Evolutionary conservation across 306 rosid genomes (phyloP).

Genomic region (Gastrolobium bilobum): DNA sequence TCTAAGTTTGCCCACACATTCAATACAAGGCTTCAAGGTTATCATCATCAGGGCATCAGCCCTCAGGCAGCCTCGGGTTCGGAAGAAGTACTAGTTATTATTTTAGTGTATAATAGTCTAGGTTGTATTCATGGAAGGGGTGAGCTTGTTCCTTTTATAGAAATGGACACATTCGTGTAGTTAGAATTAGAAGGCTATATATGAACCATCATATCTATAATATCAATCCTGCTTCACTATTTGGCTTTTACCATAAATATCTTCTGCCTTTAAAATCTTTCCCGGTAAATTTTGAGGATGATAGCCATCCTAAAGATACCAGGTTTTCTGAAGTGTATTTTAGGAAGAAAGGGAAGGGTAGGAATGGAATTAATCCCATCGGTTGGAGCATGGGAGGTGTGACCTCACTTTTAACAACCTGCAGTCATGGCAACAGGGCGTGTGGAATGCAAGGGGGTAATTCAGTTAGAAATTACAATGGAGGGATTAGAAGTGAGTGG

Average conservation of each 20-base stretch:
- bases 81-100: too few relatives aligned
- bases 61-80: too few relatives aligned
- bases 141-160: too few relatives aligned
- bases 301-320: background rate
- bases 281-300: background rate
- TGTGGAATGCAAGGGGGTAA: background rate
- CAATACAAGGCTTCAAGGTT: too few relatives aligned
- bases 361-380: background rate
- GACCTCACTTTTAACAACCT: background rate
- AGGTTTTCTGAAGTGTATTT: background rate
- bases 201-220: background rate
- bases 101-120: too few relatives aligned
- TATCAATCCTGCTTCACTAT: background rate
- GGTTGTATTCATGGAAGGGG: too few relatives aligned
- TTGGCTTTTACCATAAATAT: background rate
- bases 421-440: background rate
- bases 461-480: constrained; percentile 29
- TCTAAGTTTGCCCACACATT: too few relatives aligned
- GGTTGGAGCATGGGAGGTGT: background rate
- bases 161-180: background rate
- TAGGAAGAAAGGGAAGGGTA: background rate
- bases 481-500: background rate
- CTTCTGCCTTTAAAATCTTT: background rate
- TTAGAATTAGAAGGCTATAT: background rate
- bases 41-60: too few relatives aligned